Conservation (phyloP, 2,329 filamentous ascomycete species). For the Pseudogymnoascus sp. region DNA sequence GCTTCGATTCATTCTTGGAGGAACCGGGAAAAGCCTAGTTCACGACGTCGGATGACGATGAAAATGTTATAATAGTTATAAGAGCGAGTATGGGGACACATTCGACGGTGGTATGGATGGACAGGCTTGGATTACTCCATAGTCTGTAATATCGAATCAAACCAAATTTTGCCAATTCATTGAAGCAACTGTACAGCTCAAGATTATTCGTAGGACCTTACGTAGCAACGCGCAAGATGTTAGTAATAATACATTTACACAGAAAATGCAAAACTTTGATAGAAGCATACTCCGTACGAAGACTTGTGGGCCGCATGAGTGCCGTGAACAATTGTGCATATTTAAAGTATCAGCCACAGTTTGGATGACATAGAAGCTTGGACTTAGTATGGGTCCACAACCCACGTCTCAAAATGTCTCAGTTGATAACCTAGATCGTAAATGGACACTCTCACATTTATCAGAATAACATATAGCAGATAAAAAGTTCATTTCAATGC, state of each 20-base stretch:
- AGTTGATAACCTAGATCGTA: not conserved
- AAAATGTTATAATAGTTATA: slow-evolving; percentile 1
- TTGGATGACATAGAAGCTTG: not conserved
- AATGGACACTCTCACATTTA: not conserved
- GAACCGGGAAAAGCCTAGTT: not conserved
- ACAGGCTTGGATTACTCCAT: not conserved
- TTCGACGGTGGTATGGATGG: not conserved
- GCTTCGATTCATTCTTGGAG: not conserved
- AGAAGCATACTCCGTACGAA: too few species aligned
- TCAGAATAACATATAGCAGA: not conserved
- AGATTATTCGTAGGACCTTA: too few species aligned
- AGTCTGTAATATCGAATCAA: not conserved
- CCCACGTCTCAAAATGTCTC: slow-evolving; percentile 5
- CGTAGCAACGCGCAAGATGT: too few species aligned
- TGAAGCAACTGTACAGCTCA: not conserved
- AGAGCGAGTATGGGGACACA: not conserved
- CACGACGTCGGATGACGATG: not conserved
- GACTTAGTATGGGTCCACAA: not conserved
- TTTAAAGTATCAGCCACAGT: not conserved
- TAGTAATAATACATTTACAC: too few species aligned
- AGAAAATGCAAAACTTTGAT: too few species aligned
- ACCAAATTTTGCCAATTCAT: slow-evolving; percentile 1
- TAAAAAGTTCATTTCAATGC: slow-evolving; percentile 5
- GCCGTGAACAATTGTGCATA: not conserved
- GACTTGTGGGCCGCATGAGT: not conserved